Conservation (phyloP, 352 stramenopile genomes). For the Phytophthora cajani region DNA sequence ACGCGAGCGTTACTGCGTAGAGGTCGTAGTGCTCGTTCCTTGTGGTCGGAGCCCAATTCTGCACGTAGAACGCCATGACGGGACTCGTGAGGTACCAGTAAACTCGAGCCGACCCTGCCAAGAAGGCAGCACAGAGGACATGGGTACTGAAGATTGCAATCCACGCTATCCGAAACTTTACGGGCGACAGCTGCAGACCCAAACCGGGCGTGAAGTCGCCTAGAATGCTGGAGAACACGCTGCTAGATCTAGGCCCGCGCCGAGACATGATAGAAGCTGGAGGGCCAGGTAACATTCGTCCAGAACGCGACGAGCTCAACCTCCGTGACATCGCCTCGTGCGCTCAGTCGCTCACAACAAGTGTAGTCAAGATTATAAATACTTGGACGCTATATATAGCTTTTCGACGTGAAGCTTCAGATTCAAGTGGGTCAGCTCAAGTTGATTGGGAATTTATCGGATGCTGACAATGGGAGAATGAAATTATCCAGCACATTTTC, state of each 20-base stretch:
- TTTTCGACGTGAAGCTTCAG: too few relatives aligned
- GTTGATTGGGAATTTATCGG: too few relatives aligned
- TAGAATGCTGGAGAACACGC: background rate
- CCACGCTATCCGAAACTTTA: background rate
- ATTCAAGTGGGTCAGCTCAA: too few relatives aligned
- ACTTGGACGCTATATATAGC: too few relatives aligned
- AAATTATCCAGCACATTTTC: too few relatives aligned
- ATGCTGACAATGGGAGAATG: too few relatives aligned
- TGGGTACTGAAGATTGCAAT: background rate
- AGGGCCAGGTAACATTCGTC: too few relatives aligned
- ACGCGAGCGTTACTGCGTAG: background rate
- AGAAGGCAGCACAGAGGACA: background rate
- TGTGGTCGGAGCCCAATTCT: background rate
- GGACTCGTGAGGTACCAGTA: conserved; percentile 2
- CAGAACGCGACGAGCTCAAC: too few relatives aligned
- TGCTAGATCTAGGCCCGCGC: background rate
- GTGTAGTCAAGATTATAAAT: too few relatives aligned
- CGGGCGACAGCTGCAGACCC: background rate
- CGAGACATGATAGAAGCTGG: too few relatives aligned
- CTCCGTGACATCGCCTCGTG: too few relatives aligned
- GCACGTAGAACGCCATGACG: background rate
- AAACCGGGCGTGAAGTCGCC: background rate
- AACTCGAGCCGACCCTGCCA: background rate
- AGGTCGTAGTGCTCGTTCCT: background rate
- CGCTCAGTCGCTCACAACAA: too few relatives aligned